phyloP scores from a whole-genome alignment of 805 yeast genomes.

The Metschnikowia proteae region DNA sequence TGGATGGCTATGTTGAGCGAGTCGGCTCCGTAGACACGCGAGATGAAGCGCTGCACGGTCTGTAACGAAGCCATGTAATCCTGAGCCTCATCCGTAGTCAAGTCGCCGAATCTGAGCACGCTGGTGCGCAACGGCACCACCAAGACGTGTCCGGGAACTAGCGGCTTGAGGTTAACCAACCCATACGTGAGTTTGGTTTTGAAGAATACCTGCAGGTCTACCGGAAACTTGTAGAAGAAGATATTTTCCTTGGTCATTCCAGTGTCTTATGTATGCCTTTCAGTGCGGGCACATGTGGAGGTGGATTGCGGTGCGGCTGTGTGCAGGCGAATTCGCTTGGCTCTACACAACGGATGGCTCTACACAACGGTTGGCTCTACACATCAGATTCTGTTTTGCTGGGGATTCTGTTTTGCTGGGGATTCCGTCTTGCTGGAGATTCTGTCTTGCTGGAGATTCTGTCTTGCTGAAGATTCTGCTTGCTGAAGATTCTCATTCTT shows the following conservation, averaged over 20 bases:
- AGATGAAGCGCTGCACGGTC: conserved; percentile 63
- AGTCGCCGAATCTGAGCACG: conserved; percentile 63
- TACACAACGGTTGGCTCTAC: too few relatives aligned
- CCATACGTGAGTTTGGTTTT: conserved; percentile 70
- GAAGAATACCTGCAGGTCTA: conserved; percentile 56
- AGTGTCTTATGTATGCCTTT: too few relatives aligned
- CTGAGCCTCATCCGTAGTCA: conserved; percentile 63
- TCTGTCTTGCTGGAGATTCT: neutral
- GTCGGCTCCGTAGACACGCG: conserved; percentile 67
- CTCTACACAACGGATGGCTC: too few relatives aligned
- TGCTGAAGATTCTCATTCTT: too few relatives aligned
- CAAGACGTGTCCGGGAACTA: conserved; percentile 87
- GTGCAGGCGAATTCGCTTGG: neutral
- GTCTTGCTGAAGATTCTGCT: too few relatives aligned
- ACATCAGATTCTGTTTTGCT: neutral
- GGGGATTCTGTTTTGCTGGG: neutral
- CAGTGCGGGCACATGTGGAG: too few relatives aligned
- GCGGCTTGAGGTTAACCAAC: conserved; percentile 84
- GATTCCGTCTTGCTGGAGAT: neutral
- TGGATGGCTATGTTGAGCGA: conserved; percentile 88
- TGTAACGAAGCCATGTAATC: conserved; percentile 82
- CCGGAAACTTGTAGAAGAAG: conserved; percentile 51
- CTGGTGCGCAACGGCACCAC: conserved; percentile 72
- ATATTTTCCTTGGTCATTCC: conserved; percentile 20
- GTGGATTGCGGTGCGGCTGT: neutral